phyloP scores from a whole-genome alignment of 208 protist species.

The Phytomonas serpens region DNA sequence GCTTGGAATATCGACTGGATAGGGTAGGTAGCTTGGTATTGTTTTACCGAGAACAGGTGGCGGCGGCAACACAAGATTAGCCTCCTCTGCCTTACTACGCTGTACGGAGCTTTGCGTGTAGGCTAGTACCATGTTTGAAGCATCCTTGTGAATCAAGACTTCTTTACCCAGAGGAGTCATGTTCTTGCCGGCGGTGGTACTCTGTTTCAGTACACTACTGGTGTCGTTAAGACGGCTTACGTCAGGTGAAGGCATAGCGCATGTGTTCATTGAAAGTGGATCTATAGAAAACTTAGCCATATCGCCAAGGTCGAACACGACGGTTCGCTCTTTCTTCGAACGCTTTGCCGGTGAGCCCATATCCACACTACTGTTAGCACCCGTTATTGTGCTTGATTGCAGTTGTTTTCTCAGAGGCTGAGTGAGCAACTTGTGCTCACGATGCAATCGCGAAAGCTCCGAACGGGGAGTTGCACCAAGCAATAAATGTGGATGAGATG shows the following conservation, averaged over 20 bases:
- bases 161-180: slow-evolving; percentile 74
- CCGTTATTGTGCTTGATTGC: not conserved
- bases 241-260: not conserved
- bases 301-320: slow-evolving; percentile 51
- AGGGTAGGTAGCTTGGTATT: slow-evolving; percentile 57
- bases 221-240: not conserved
- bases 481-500: slow-evolving; percentile 15
- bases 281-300: slow-evolving; percentile 2
- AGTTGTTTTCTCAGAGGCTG: slow-evolving; percentile 14
- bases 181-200: slow-evolving; percentile 42
- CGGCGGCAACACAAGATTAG: slow-evolving; percentile 39
- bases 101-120: slow-evolving; percentile 65
- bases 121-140: slow-evolving; percentile 26
- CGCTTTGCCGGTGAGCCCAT: slow-evolving; percentile 23
- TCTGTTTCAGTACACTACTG: slow-evolving; percentile 45
- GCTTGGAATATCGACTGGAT: slow-evolving; percentile 37
- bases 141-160: slow-evolving; percentile 57
- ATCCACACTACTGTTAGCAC: not conserved
- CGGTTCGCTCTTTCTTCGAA: slow-evolving; percentile 41
- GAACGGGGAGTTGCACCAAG: slow-evolving; percentile 22
- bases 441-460: slow-evolving; percentile 49
- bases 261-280: not conserved
- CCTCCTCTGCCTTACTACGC: slow-evolving; percentile 50
- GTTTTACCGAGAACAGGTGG: slow-evolving; percentile 46
- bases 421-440: slow-evolving; percentile 39